phyloP scores from a whole-genome alignment of 169 alveolate genomes.

The Plasmodium malariae region DNA sequence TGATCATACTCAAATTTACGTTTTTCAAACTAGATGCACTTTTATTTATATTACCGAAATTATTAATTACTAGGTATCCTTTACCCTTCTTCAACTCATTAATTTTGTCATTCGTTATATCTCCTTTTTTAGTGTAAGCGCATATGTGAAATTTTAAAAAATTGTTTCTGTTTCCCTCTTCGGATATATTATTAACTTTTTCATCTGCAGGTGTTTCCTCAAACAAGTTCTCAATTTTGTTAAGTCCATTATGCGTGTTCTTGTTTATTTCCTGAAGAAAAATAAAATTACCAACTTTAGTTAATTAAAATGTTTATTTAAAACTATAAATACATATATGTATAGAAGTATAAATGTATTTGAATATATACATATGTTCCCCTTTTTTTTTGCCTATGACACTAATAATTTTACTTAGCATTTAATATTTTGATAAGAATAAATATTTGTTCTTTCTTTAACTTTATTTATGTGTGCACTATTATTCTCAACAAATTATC shows the following conservation, averaged over 20 bases:
- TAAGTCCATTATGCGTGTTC: not conserved
- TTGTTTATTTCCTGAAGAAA: conserved; percentile 32
- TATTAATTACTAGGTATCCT: conserved; percentile 3
- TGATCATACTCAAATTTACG: conserved; percentile 35
- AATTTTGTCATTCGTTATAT: conserved; percentile 9
- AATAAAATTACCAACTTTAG: conserved; percentile 10
- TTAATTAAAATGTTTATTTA: not conserved
- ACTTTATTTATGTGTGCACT: conserved; percentile 9
- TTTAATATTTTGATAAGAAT: not conserved
- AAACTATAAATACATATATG: not conserved
- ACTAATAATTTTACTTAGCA: not conserved
- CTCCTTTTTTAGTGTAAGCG: not conserved
- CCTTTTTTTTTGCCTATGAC: too few species aligned
- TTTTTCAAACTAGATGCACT: conserved; percentile 47
- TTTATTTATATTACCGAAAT: conserved; percentile 14
- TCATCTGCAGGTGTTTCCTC: not conserved
- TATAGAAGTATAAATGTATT: not conserved
- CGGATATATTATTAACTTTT: conserved; percentile 7
- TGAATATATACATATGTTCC: not conserved
- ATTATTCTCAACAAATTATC: not conserved
- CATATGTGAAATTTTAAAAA: not conserved
- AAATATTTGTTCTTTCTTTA: not conserved
- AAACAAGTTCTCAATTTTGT: not conserved
- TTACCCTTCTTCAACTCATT: conserved; percentile 18
- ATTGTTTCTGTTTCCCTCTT: not conserved